Evolutionary conservation across 176 grass and related monocot species (phyloP).

Genomic region (Aegilops longissima): DNA sequence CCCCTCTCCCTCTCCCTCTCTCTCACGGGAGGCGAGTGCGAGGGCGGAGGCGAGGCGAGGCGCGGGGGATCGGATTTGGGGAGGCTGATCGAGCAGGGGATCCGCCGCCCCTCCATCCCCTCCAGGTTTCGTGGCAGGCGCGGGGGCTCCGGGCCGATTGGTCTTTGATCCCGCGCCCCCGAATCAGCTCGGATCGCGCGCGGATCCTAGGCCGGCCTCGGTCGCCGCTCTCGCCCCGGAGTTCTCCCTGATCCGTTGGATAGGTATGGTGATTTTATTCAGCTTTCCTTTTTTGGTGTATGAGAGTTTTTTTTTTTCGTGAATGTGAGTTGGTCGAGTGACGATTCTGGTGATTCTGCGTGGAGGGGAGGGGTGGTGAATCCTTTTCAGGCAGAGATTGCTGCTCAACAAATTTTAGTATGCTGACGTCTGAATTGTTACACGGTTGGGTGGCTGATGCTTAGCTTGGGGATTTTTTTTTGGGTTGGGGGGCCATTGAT

Average conservation of each 20-base stretch:
- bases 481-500: background rate
- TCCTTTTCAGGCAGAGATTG: background rate
- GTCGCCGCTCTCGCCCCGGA: background rate
- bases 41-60: conserved; percentile 33
- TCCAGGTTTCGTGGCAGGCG: background rate
- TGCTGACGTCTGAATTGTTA: background rate
- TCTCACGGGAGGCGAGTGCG: conserved; percentile 6
- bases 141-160: background rate
- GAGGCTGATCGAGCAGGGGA: conserved; percentile 11
- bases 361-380: background rate
- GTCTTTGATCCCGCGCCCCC: background rate
- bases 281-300: background rate
- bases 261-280: conserved; percentile 23
- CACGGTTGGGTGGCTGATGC: conserved; percentile 4
- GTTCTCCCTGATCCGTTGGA: background rate
- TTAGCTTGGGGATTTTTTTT: background rate
- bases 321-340: background rate
- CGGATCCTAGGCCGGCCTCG: background rate
- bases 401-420: background rate
- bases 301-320: background rate
- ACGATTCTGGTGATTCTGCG: background rate
- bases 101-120: conserved; percentile 22
- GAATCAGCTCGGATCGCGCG: background rate
- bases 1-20: conserved; percentile 41
- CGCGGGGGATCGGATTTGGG: conserved; percentile 21